These are phyloP conservation scores for Euclidium syriacum DNA, from an alignment of 345 rosid genomes.

Conservation along the genomic window DNA sequence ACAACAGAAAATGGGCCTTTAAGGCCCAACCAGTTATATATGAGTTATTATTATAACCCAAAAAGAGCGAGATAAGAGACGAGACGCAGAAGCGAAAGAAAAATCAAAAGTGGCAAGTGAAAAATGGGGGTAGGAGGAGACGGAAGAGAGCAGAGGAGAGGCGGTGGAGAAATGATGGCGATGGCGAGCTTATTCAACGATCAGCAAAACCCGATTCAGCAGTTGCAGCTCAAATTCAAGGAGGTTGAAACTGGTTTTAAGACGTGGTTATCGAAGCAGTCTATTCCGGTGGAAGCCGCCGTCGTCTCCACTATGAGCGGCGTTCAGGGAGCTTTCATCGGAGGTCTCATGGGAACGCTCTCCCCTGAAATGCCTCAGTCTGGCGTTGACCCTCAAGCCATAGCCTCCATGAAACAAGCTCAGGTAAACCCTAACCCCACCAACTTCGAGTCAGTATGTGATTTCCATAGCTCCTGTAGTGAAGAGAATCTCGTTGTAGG, in stretches of 20 bases:
- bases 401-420: slow-evolving; percentile 81
- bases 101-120: too few species aligned
- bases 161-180: slow-evolving; percentile 31
- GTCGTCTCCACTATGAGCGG: slow-evolving; percentile 69
- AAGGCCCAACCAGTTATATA: too few species aligned
- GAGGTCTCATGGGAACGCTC: slow-evolving; percentile 69
- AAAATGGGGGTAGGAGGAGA: slow-evolving; percentile 45
- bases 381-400: slow-evolving; percentile 60
- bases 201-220: slow-evolving; percentile 53
- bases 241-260: slow-evolving; percentile 57
- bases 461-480: background rate
- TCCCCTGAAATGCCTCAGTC: slow-evolving; percentile 42
- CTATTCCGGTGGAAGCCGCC: slow-evolving; percentile 70
- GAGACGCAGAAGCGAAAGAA: background rate
- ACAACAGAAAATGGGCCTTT: too few species aligned
- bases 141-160: slow-evolving; percentile 29
- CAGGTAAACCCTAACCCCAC: slow-evolving; percentile 46
- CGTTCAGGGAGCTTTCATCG: slow-evolving; percentile 77
- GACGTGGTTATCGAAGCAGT: slow-evolving; percentile 75
- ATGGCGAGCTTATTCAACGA: slow-evolving; percentile 35
- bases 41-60: too few species aligned
- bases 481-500: slow-evolving; percentile 37
- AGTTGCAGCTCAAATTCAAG: slow-evolving; percentile 51
- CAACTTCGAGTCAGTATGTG: background rate
- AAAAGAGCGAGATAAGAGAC: slow-evolving; percentile 25